These are phyloP conservation scores for Cladosporium oxysporum DNA, from an alignment of 2,329 filamentous ascomycete species.

Conservation along the genomic window DNA sequence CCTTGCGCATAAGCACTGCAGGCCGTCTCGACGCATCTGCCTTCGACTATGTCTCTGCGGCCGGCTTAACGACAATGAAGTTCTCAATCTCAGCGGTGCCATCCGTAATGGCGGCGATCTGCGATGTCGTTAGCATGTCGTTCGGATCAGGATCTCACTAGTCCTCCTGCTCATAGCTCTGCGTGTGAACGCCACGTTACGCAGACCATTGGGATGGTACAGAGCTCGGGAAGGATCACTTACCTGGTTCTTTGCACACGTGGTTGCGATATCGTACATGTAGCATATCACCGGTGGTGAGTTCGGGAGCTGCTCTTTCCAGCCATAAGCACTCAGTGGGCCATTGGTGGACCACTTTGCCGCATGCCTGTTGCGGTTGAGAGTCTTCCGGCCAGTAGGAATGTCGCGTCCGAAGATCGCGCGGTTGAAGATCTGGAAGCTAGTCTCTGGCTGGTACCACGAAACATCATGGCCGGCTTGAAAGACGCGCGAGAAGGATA, in stretches of 20 bases:
- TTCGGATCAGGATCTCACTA: not conserved
- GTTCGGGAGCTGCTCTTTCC: constrained; percentile 49
- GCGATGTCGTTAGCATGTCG: not conserved
- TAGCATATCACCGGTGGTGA: constrained; percentile 48
- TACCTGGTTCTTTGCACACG: constrained; percentile 49
- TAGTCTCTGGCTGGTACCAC: constrained; percentile 56
- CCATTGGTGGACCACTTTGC: constrained; percentile 43
- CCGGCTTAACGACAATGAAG: constrained; percentile 42
- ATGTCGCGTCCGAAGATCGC: constrained; percentile 55
- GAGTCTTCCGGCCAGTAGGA: constrained; percentile 51
- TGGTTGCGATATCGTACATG: constrained; percentile 40
- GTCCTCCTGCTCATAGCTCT: not conserved
- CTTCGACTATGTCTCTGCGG: not conserved
- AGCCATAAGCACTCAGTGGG: constrained; percentile 42
- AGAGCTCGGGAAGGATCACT: not conserved
- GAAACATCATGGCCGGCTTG: constrained; percentile 35
- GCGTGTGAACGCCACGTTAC: not conserved
- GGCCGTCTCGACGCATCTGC: not conserved
- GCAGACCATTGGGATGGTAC: not conserved
- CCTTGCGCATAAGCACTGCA: not conserved
- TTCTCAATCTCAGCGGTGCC: constrained; percentile 50
- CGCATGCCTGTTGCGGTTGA: constrained; percentile 38
- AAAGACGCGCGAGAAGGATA: constrained; percentile 40
- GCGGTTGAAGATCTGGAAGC: constrained; percentile 57
- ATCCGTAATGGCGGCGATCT: constrained; percentile 42